Percentiles rank a stretch among this genome's conserved stretches.
These are phyloP conservation scores for Epichloe festucae DNA, from an alignment of 2,329 filamentous ascomycete genomes.

Conservation along the genomic window DNA sequence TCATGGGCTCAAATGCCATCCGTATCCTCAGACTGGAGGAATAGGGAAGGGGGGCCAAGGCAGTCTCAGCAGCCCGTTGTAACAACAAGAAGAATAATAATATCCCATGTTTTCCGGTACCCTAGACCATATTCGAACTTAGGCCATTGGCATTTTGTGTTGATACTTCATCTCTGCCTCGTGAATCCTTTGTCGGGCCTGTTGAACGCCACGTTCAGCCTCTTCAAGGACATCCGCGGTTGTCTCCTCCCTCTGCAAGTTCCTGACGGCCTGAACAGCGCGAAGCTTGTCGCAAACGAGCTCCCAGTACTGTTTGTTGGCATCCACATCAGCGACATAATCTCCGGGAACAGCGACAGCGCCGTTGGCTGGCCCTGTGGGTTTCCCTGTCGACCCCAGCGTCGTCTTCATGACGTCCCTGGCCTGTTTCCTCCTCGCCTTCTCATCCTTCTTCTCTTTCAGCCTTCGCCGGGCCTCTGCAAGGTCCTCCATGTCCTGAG, in stretches of 20 bases:
- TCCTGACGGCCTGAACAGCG: slow-evolving; percentile 24
- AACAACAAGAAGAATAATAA: neutral
- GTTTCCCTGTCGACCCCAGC: slow-evolving; percentile 8
- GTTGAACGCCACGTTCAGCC: slow-evolving; percentile 17
- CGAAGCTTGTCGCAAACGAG: slow-evolving; percentile 28
- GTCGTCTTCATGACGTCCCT: slow-evolving; percentile 21
- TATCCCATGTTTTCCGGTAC: neutral
- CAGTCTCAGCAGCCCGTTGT: slow-evolving; percentile 6
- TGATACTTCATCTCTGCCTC: slow-evolving; percentile 25
- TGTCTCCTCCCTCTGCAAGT: slow-evolving; percentile 16
- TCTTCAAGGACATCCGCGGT: slow-evolving; percentile 15
- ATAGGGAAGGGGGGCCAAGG: neutral
- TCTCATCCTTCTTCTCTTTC: slow-evolving; percentile 29
- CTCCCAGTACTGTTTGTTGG: slow-evolving; percentile 26
- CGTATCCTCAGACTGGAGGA: slow-evolving; percentile 30
- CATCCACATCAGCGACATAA: slow-evolving; percentile 18
- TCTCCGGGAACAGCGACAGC: slow-evolving; percentile 23
- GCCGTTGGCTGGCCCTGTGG: slow-evolving; percentile 20
- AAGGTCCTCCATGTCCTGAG: slow-evolving; percentile 26
- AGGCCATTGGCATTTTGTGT: slow-evolving; percentile 14
- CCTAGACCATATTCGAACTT: neutral
- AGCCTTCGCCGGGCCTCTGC: slow-evolving; percentile 24
- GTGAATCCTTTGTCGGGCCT: slow-evolving; percentile 22
- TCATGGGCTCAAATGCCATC: slow-evolving; percentile 48
- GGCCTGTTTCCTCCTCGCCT: slow-evolving; percentile 23